Base-by-base conservation (phyloP, 2,329 filamentous ascomycete genomes). In the Sarocladium kiliense region DNA sequence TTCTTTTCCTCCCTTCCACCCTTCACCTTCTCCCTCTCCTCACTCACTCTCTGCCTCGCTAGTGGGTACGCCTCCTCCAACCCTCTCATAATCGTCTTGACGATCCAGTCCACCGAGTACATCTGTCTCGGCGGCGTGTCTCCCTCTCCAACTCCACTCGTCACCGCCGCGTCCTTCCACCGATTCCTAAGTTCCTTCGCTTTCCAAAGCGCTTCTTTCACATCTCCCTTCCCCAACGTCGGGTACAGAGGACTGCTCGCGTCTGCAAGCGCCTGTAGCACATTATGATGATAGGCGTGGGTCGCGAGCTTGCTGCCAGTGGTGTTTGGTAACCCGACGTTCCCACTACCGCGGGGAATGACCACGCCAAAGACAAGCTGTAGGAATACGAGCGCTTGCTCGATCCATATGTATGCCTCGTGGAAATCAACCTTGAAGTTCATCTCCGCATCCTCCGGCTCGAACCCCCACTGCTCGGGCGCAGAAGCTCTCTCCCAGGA, bases 361-460 rank as follows among this genome's bases (percentile, higher is more conserved):
- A 66, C 65, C 4, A 88, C 75, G 7, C 80, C 82, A 57, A 85
- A 87, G 0, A 88, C 78, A 0, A 77, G 77, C n/a, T 88, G 77
- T 1, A 88, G 71, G 47, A 86, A 80, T 1, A 88, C 84, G 7
- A 90, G 74, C 0, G 85, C 86, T 27, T 87, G 81, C 69, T 91
- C 87, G 6, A 90, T 78, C 34, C 88, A 77, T 53, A 83, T 82
- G 71, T 90, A 90, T 67, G 86, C 90, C 64, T 91, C 87, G 68
- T 88, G 85, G 59, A 90, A 91, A 64, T 90, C 87, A 7, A 90
- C 77, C 66, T 90, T 89, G 74, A 90, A 90, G 77, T 89, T 89
- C 16, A 81, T 76, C 66, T 86, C 82, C 0, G 79, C 79, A 59
- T 81, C 77, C 4, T 67, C 65, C 19, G 64, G 62, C 0, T 68